A percentile compares a stretch with the other conserved stretches of the same genome.
These are phyloP conservation scores for Pyrenochaeta sp. DNA, from an alignment of 2,329 filamentous ascomycete species.

Conservation along the genomic window DNA sequence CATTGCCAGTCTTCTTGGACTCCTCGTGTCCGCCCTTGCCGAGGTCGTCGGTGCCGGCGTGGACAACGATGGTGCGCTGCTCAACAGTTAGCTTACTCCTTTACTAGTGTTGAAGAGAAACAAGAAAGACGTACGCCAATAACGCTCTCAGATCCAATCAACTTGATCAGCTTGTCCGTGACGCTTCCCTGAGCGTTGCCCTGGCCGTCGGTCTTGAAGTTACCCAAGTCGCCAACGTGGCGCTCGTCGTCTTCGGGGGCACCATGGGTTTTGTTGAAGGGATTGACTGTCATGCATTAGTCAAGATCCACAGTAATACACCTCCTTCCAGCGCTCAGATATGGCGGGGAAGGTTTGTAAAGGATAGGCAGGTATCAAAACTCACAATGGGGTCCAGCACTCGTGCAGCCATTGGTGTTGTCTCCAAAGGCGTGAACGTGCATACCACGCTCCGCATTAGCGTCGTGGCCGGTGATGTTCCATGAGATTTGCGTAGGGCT, in stretches of 20 bases:
- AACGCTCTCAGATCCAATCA: constrained; percentile 94
- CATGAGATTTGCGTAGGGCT: constrained; percentile 86
- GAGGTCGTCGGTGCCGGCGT: constrained; percentile 95
- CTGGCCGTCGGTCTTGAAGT: constrained; percentile 93
- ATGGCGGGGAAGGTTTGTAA: neutral
- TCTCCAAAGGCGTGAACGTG: constrained; percentile 99
- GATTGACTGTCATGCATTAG: constrained; percentile 77
- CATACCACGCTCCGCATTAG: constrained; percentile 97
- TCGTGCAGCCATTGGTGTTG: constrained; percentile 99
- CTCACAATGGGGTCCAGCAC: constrained; percentile 96
- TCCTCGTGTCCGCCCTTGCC: constrained; percentile 91
- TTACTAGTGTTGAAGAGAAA: neutral
- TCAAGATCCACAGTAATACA: neutral
- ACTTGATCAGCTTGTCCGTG: constrained; percentile 85
- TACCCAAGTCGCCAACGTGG: constrained; percentile 97
- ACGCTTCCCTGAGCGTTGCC: constrained; percentile 86
- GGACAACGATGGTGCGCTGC: constrained; percentile 92
- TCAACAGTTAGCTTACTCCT: constrained; percentile 19
- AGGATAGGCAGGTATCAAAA: neutral
- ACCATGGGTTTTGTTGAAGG: constrained; percentile 89
- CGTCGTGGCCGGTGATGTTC: constrained; percentile 90
- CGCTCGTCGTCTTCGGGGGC: constrained; percentile 82
- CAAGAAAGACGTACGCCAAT: constrained; percentile 73
- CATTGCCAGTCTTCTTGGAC: constrained; percentile 98
- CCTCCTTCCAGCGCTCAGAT: neutral